phyloP scores from a whole-genome alignment of 2,329 filamentous ascomycete genomes.

The Aspergillus niger region DNA sequence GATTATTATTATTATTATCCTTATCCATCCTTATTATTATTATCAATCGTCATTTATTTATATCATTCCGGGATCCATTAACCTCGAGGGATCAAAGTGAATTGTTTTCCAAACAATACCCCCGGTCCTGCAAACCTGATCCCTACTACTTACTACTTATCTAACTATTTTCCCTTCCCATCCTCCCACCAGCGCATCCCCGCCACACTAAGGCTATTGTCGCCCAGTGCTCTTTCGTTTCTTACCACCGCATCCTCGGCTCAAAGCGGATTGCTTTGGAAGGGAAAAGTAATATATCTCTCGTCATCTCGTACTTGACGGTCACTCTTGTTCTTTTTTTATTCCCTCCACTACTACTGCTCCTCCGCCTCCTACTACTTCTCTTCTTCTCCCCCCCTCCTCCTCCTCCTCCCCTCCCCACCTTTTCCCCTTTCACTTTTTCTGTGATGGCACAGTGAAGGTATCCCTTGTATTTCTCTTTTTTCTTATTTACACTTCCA shows the following conservation, averaged over 20 bases:
- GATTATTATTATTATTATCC: no score
- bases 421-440: constrained; percentile 15
- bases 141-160: background rate
- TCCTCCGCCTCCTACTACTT: constrained; percentile 20
- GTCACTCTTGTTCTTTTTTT: constrained; percentile 16
- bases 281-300: constrained; percentile 21
- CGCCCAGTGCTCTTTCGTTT: constrained; percentile 16
- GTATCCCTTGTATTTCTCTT: constrained; percentile 19
- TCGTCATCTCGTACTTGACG: constrained; percentile 20
- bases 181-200: constrained; percentile 12
- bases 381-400: constrained; percentile 21
- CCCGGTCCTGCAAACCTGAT: background rate
- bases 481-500: constrained; percentile 25
- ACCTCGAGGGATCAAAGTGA: background rate
- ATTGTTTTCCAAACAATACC: background rate
- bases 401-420: constrained; percentile 20
- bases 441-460: constrained; percentile 36
- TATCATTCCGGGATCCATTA: background rate
- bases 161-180: background rate
- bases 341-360: background rate
- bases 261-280: background rate
- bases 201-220: constrained; percentile 21
- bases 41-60: background rate
- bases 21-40: no score
- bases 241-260: constrained; percentile 16